Percentiles rank a stretch among this genome's conserved stretches.
phyloP scores from a whole-genome alignment of 73 alveolate genomes.

The Paramecium sexaurelia region DNA sequence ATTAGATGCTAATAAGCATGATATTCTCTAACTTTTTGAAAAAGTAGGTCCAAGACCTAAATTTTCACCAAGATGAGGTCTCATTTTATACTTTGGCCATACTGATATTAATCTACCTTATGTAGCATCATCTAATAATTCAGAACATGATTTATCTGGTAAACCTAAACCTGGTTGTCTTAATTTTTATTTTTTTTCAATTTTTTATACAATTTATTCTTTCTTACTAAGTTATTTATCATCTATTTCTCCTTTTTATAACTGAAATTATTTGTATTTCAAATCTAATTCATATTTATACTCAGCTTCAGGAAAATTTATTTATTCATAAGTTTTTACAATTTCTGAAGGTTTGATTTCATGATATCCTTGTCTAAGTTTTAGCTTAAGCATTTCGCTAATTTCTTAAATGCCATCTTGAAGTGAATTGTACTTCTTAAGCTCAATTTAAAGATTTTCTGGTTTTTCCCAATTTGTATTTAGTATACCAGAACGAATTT shows the following conservation, averaged over 20 bases:
- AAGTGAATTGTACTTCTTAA: neutral
- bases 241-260: neutral
- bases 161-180: neutral
- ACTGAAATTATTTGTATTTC: neutral
- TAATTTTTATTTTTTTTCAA: neutral
- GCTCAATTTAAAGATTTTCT: neutral
- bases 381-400: neutral
- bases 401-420: neutral
- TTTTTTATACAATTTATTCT: neutral
- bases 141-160: neutral
- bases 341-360: conserved; percentile 4
- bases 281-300: neutral
- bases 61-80: conserved; percentile 13
- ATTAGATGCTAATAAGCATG: neutral
- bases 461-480: conserved; percentile 6
- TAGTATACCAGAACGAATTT: neutral
- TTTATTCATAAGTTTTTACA: neutral
- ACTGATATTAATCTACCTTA: neutral
- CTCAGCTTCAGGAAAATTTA: neutral
- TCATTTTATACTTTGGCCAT: neutral
- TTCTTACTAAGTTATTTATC: neutral
- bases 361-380: neutral
- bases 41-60: conserved; percentile 23
- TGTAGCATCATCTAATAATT: neutral
- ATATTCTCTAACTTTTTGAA: neutral